Evolutionary conservation across 768 basidiomycete species (phyloP), one percentile per base, ranked within the genome.

Genomic region (Lanmaoa rubissima): DNA sequence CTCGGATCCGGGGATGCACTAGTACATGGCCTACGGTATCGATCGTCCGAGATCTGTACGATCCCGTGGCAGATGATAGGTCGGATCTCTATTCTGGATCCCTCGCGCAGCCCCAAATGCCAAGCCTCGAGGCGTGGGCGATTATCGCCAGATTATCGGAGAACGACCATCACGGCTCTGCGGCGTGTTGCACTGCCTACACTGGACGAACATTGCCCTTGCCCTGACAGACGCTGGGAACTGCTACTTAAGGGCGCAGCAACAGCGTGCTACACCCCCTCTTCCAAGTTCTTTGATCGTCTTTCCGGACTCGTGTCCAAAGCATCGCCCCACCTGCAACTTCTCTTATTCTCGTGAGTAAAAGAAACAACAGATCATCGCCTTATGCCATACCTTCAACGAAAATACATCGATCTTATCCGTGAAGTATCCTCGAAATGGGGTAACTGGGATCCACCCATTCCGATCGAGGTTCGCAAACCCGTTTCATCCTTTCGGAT

Each of bases 401-500:
- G 74, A 47, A 75, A 75, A 48, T 75, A 67, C 61, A 55, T 67
- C 44, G 74, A 75, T 40, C 71, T 75, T 21, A 71, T 75, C 46
- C 65, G 36, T 1, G 42, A 54, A 0, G 61, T 51, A 5, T 68
- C 72, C 28, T 70, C 73, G 5, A 75, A 74, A 59, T 76, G 73
- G 74, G 73, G 62, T 40, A 75, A 69, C 56, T 76, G 72, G 74
- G 72, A 75, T 13, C 74, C 74, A 0, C 72, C 72, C 40, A 66
- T 65, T 43, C 64, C 63, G 10, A 59, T 76, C 40, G 58, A 69
- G 64, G 74, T 74, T 17, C 48, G 65, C 43, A 31, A 9, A 31
- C 17, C 40, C 36, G 31, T 51, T 35, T 48, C 55, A 32, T 24
- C 36, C 5, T n/a, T 31, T 31, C 28, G 28, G 6, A 8, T 31